Evolutionary conservation across 306 rosid genomes (phyloP).

Genomic region (Trifolium repens): DNA sequence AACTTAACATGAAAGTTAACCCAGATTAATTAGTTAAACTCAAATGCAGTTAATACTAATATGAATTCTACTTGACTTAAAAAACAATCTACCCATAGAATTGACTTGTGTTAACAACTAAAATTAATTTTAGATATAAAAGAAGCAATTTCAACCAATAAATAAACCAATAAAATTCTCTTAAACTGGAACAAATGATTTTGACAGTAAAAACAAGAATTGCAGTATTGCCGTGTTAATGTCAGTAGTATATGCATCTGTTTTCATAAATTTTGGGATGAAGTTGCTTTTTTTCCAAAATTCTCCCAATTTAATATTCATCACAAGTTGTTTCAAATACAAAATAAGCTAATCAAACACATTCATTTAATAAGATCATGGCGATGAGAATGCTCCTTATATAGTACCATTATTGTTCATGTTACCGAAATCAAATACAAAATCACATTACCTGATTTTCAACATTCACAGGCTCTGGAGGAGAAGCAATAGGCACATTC

Average conservation of each 20-base stretch:
- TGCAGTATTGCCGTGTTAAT: slow-evolving; percentile 10
- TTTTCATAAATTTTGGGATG: slow-evolving; percentile 13
- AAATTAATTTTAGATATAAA: slow-evolving; percentile 15
- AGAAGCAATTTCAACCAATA: slow-evolving; percentile 24
- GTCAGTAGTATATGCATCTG: not conserved
- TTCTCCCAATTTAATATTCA: not conserved
- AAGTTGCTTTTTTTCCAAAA: not conserved
- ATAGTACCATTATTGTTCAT: slow-evolving; percentile 28
- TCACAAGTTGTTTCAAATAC: slow-evolving; percentile 12
- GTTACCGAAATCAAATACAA: slow-evolving; percentile 28
- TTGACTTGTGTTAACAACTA: not conserved
- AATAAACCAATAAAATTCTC: not conserved
- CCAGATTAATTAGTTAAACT: slow-evolving; percentile 16
- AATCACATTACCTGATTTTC: slow-evolving; percentile 74
- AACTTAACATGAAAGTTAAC: slow-evolving; percentile 27
- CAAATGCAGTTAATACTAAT: slow-evolving; percentile 14
- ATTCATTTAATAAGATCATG: slow-evolving; percentile 3
- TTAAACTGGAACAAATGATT: slow-evolving; percentile 1
- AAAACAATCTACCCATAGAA: slow-evolving; percentile 1
- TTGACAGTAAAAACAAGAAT: slow-evolving; percentile 21
- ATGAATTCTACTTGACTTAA: slow-evolving; percentile 11
- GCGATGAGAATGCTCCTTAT: slow-evolving; percentile 16
- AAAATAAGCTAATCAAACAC: slow-evolving; percentile 29
- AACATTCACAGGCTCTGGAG: slow-evolving; percentile 66
- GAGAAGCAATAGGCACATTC: slow-evolving; percentile 70